A percentile compares a stretch with the other conserved stretches of the same genome.
phyloP scores from a whole-genome alignment of 2,329 filamentous ascomycete genomes.

The Colletotrichum navitas region DNA sequence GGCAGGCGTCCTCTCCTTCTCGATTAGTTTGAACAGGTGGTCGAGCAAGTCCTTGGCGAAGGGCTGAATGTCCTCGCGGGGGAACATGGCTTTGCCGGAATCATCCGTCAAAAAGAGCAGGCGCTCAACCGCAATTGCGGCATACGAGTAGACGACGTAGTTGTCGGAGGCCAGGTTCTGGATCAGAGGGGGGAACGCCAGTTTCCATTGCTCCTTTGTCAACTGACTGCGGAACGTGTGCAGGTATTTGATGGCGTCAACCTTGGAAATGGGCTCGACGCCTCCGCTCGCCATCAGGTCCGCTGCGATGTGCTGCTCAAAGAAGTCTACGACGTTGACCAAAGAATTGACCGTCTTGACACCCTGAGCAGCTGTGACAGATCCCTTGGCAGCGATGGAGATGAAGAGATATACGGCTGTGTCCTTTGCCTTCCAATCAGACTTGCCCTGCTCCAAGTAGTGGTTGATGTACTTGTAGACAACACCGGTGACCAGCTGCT shows the following conservation, averaged over 20 bases:
- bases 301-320: slow-evolving; percentile 90
- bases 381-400: slow-evolving; percentile 92
- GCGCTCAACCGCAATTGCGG: slow-evolving; percentile 95
- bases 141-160: slow-evolving; percentile 98
- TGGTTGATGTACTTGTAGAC: slow-evolving; percentile 89
- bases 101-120: slow-evolving; percentile 87
- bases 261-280: slow-evolving; percentile 88
- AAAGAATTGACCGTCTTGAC: slow-evolving; percentile 90
- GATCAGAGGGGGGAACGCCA: slow-evolving; percentile 89
- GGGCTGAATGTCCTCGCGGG: slow-evolving; percentile 81
- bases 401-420: slow-evolving; percentile 98
- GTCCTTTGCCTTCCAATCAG: slow-evolving; percentile 97
- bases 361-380: slow-evolving; percentile 87
- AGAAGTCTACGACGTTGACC: slow-evolving; percentile 93
- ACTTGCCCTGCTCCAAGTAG: slow-evolving; percentile 83
- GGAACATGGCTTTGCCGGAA: slow-evolving; percentile 81
- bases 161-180: slow-evolving; percentile 91
- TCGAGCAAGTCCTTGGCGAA: slow-evolving; percentile 88
- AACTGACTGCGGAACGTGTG: slow-evolving; percentile 97
- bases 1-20: slow-evolving; percentile 84
- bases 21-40: slow-evolving; percentile 91
- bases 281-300: slow-evolving; percentile 80
- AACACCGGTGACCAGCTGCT: slow-evolving; percentile 85
- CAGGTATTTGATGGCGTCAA: slow-evolving; percentile 97
- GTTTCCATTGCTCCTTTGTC: slow-evolving; percentile 91